These are phyloP conservation scores for Kuraishia cidri DNA, from an alignment of 805 yeast species.

Conservation along the genomic window DNA sequence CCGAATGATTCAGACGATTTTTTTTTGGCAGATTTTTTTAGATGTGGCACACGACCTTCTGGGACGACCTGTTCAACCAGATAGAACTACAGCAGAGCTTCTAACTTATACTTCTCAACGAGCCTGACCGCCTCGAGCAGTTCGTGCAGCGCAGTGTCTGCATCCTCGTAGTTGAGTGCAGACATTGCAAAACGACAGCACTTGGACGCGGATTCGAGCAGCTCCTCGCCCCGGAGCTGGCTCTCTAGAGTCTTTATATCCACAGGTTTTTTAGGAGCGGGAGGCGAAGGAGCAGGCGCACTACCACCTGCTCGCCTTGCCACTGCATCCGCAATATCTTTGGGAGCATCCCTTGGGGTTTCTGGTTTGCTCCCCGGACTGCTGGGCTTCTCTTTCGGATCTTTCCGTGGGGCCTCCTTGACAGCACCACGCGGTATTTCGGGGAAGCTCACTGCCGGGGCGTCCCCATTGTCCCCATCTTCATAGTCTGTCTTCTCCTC, in stretches of 20 bases:
- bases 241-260: constrained; percentile 8
- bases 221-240: constrained; percentile 18
- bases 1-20: too few relatives aligned
- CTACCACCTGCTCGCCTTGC: neutral
- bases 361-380: neutral
- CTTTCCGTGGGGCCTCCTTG: neutral
- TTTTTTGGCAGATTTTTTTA: too few relatives aligned
- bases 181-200: constrained; percentile 68
- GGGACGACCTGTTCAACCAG: too few relatives aligned
- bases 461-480: constrained; percentile 8
- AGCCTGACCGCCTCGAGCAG: constrained; percentile 36
- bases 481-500: neutral
- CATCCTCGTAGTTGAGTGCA: constrained; percentile 64
- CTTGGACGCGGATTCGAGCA: constrained; percentile 38
- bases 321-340: neutral
- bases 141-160: constrained; percentile 52
- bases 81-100: too few relatives aligned
- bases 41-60: too few relatives aligned
- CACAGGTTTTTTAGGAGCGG: constrained; percentile 2
- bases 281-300: neutral
- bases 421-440: constrained; percentile 3
- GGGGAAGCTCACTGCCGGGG: constrained; percentile 7
- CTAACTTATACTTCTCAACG: constrained; percentile 8
- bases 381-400: neutral
- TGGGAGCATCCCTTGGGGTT: neutral